phyloP scores from a whole-genome alignment of 2,329 filamentous ascomycete genomes.

The Xylaria multiplex region DNA sequence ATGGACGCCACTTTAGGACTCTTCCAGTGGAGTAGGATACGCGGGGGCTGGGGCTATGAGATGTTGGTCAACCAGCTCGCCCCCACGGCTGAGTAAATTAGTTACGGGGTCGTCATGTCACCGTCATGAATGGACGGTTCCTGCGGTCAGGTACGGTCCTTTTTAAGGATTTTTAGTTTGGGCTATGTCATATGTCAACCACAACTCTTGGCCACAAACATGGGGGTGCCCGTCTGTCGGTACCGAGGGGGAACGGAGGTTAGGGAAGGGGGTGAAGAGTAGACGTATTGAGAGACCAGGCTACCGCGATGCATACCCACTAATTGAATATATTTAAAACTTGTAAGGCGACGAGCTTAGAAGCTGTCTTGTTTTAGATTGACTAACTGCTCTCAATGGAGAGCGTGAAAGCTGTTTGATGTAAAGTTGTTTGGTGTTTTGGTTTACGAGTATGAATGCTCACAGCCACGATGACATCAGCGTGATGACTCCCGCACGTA shows the following conservation, averaged over 20 bases:
- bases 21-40: background rate
- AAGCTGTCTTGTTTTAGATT: background rate
- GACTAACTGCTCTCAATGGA: background rate
- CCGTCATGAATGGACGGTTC: constrained; percentile 3
- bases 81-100: constrained; percentile 24
- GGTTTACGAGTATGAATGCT: constrained; percentile 1
- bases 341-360: too few relatives aligned
- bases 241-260: background rate
- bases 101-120: constrained; percentile 1
- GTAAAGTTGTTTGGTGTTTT: background rate
- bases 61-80: background rate
- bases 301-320: background rate
- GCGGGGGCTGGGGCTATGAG: constrained; percentile 20
- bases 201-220: background rate
- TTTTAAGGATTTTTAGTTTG: background rate
- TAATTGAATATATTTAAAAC: background rate
- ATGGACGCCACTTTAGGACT: constrained; percentile 8
- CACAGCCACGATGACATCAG: constrained; percentile 6
- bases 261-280: background rate
- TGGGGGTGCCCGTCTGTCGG: constrained; percentile 15
- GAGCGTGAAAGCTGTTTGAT: background rate
- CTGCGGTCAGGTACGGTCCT: constrained; percentile 12
- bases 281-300: background rate
- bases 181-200: constrained; percentile 11
- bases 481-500: background rate